Conservation (phyloP, 208 protist genomes). For the Angomonas deanei region DNA sequence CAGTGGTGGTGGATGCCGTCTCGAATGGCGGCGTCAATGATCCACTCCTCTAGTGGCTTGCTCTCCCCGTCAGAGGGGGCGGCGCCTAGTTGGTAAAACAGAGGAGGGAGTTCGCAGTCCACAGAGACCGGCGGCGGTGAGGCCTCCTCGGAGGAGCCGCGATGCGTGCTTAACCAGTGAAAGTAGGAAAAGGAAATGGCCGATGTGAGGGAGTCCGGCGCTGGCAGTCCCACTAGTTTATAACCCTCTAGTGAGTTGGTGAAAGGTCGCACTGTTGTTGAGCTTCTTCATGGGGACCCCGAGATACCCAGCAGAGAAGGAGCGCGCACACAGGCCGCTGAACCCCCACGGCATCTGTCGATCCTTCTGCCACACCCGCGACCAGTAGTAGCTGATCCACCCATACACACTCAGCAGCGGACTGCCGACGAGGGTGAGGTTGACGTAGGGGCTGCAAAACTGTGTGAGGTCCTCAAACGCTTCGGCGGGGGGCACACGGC, state of each 20-base stretch:
- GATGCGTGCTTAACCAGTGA: background rate
- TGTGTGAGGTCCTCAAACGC: constrained; percentile 11
- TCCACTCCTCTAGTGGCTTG: background rate
- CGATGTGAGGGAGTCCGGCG: constrained; percentile 11
- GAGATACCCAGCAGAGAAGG: constrained; percentile 10
- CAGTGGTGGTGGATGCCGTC: constrained; percentile 2
- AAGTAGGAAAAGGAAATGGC: constrained; percentile 12
- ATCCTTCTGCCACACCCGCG: background rate
- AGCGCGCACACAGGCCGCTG: constrained; percentile 17
- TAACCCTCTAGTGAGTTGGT: constrained; percentile 6
- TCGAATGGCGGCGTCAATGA: constrained; percentile 6
- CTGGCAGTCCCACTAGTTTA: constrained; percentile 4
- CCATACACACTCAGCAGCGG: constrained; percentile 21
- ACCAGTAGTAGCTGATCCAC: constrained; percentile 22
- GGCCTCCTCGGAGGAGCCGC: background rate
- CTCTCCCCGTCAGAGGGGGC: background rate
- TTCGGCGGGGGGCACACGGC: background rate
- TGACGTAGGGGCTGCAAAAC: constrained; percentile 18
- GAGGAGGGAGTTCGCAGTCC: background rate
- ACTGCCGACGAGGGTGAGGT: constrained; percentile 17
- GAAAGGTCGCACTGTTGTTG: background rate
- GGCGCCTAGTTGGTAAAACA: background rate
- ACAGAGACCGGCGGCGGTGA: constrained; percentile 5
- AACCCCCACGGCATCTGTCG: constrained; percentile 21
- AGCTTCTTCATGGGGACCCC: constrained; percentile 5